Percentiles rank a stretch among this genome's conserved stretches.
These are phyloP conservation scores for Diplotaxis tenuifolia DNA, from an alignment of 345 rosid species.

Conservation along the genomic window DNA sequence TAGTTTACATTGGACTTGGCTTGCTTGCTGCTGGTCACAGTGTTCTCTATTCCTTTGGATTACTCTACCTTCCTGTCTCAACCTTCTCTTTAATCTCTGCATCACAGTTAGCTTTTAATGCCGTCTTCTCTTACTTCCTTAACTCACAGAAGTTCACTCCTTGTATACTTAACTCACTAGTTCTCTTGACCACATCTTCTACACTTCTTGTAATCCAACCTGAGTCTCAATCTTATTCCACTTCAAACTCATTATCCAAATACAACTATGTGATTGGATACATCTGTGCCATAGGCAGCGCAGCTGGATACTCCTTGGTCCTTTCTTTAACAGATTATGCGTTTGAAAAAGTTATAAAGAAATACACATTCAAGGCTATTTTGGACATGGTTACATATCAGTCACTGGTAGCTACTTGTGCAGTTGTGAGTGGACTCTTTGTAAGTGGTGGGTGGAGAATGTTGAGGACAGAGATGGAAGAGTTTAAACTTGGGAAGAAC, in stretches of 20 bases:
- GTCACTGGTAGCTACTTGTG: slow-evolving; percentile 30
- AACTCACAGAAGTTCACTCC: slow-evolving; percentile 38
- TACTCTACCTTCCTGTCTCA: slow-evolving; percentile 40
- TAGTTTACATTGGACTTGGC: slow-evolving; percentile 35
- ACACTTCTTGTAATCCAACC: slow-evolving; percentile 33
- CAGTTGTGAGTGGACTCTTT: slow-evolving; percentile 23
- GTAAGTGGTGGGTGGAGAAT: slow-evolving; percentile 33
- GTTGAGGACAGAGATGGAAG: slow-evolving; percentile 26
- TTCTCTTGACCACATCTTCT: slow-evolving; percentile 39
- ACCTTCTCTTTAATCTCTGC: slow-evolving; percentile 38
- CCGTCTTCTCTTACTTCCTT: slow-evolving; percentile 36
- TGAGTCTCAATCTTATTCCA: slow-evolving; percentile 18
- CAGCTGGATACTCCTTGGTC: slow-evolving; percentile 29
- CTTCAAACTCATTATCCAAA: not conserved
- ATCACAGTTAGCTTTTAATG: slow-evolving; percentile 35
- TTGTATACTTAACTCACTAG: slow-evolving; percentile 30
- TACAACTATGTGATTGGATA: slow-evolving; percentile 19
- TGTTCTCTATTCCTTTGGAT: slow-evolving; percentile 33
- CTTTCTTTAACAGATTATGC: slow-evolving; percentile 35
- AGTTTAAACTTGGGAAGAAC: slow-evolving; percentile 41
- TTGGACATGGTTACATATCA: slow-evolving; percentile 34
- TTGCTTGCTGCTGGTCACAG: slow-evolving; percentile 31
- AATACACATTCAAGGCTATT: slow-evolving; percentile 28
- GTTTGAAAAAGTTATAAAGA: slow-evolving; percentile 24
- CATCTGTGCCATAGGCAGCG: slow-evolving; percentile 28